phyloP scores from a whole-genome alignment of 768 basidiomycete genomes.

The Russula abietina region DNA sequence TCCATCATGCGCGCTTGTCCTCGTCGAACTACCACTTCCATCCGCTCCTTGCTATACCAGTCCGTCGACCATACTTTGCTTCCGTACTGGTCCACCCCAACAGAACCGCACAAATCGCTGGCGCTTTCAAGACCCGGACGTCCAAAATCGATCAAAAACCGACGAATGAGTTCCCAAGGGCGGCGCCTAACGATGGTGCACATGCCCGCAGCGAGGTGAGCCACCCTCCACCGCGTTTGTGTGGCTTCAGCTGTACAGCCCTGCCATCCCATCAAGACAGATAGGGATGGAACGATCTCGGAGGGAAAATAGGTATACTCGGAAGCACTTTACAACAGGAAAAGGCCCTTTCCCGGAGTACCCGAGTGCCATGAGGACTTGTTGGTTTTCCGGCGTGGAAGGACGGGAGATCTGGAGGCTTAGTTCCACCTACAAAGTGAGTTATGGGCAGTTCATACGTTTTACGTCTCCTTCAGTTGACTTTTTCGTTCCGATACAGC shows the following conservation, averaged over 20 bases:
- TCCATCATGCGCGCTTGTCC: slow-evolving; percentile 12
- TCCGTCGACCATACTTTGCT: background rate
- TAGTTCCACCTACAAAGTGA: background rate
- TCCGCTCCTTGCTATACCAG: background rate
- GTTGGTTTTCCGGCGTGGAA: background rate
- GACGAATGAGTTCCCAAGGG: background rate
- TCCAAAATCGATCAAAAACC: background rate
- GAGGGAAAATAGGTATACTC: background rate
- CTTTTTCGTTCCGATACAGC: background rate
- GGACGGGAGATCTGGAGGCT: background rate
- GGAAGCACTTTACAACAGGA: background rate
- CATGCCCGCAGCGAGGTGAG: background rate
- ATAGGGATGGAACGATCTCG: background rate
- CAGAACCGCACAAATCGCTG: background rate
- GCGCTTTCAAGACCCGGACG: background rate
- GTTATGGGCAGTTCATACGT: background rate
- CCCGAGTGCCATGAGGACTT: background rate
- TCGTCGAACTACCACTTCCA: background rate
- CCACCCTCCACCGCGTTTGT: background rate
- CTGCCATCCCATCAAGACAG: background rate
- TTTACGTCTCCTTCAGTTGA: background rate
- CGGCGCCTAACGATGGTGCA: background rate
- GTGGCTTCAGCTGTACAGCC: background rate
- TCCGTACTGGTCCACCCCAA: background rate
- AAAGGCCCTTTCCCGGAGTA: background rate